Evolutionary conservation across 805 yeast species (phyloP), one percentile per base, ranked within the genome.

Genomic region (Sporopachydermia quercuum): DNA sequence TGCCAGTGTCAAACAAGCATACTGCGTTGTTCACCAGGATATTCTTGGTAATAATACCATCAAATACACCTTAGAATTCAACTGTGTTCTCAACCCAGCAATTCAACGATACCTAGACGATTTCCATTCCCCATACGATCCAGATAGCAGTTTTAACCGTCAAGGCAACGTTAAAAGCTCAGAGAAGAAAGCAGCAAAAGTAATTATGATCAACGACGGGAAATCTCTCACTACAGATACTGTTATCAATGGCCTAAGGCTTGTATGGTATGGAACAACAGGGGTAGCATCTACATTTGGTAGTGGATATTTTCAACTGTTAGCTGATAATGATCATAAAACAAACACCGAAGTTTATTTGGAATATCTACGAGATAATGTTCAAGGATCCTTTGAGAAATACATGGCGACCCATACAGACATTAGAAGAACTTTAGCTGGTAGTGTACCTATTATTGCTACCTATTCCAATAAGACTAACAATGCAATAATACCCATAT

Each of bases 121-220:
- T n/a, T n/a, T n/a, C n/a, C n/a, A n/a, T n/a, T n/a, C n/a, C n/a
- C n/a, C n/a, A n/a, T n/a, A n/a, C n/a, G n/a, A n/a, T n/a, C n/a
- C n/a, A n/a, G n/a, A n/a, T n/a, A n/a, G n/a, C n/a, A n/a, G n/a
- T n/a, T n/a, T n/a, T n/a, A n/a, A n/a, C n/a, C n/a, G n/a, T n/a
- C n/a, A n/a, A n/a, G n/a, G n/a, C n/a, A n/a, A n/a, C n/a, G n/a
- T n/a, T n/a, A n/a, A n/a, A n/a, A n/a, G 13, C 13, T 23, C 30
- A 8, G 13, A 8, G 8, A 8, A 8, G 30, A 8, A 8, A 8
- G 30, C 30, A 8, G 30, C 30, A n/a, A 8, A 11, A 11, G 8
- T 34, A n/a, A n/a, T 34, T 34, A 34, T 34, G 36, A 34, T 34
- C 36, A 34, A 15, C 36, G 36, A 15, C 13, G 36, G 36, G 18